These are phyloP conservation scores for Xylaria hypoxylon DNA, from an alignment of 2,329 filamentous ascomycete genomes.

Conservation along the genomic window DNA sequence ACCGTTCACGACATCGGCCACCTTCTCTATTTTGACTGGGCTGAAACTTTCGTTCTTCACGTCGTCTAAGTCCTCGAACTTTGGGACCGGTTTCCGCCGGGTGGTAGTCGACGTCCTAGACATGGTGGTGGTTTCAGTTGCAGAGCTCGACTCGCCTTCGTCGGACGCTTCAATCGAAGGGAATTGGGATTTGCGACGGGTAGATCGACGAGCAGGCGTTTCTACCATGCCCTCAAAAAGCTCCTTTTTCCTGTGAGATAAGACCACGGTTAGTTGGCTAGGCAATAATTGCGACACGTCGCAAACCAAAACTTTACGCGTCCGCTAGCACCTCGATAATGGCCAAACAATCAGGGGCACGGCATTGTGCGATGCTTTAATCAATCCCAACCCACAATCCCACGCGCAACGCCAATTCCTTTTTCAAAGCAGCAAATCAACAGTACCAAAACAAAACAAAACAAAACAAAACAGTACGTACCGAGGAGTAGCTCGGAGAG, in stretches of 20 bases:
- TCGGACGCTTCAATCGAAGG: slow-evolving; percentile 58
- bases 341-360: no score
- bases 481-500: slow-evolving; percentile 42
- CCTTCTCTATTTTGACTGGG: slow-evolving; percentile 45
- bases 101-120: slow-evolving; percentile 53
- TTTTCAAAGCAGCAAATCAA: background rate
- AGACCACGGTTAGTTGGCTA: slow-evolving; percentile 19
- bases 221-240: slow-evolving; percentile 72
- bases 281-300: background rate
- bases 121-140: slow-evolving; percentile 55
- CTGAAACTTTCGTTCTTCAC: slow-evolving; percentile 49
- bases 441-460: slow-evolving; percentile 15
- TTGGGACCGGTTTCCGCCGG: slow-evolving; percentile 60
- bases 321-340: background rate
- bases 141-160: slow-evolving; percentile 63
- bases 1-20: slow-evolving; percentile 40
- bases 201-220: slow-evolving; percentile 62
- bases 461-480: slow-evolving; percentile 33
- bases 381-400: background rate
- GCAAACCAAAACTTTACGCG: background rate
- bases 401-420: slow-evolving; percentile 10
- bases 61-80: slow-evolving; percentile 61
- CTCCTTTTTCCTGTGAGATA: slow-evolving; percentile 65
- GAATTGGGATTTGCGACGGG: slow-evolving; percentile 64
- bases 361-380: background rate